Evolutionary conservation across 2,329 filamentous ascomycete species (phyloP), one percentile per base, ranked within the genome.

Genomic region (Xylariaceae sp.): DNA sequence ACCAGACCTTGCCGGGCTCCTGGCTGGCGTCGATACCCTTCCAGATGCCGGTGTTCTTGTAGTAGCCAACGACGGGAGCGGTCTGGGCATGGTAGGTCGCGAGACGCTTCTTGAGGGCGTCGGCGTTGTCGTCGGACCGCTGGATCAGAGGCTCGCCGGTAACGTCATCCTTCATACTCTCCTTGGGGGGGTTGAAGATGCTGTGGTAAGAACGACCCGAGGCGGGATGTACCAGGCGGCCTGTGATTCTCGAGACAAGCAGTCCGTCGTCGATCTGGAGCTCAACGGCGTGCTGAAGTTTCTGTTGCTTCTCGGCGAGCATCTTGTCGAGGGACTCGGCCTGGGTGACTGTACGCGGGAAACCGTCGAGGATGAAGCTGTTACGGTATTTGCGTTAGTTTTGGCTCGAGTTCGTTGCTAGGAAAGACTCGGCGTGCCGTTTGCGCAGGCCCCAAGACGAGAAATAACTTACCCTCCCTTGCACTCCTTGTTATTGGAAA

Each of bases 331-430:
- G 86, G 66, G 91, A 86, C 77, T 96, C 86, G 54, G 94, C 94
- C 74, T 99, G 94, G 51, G 89, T 84, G 45, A 99, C 92, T 51
- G 94, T 99, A 66, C 94, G 89, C 50, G 94, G 94, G 81, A 99
- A 99, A 60, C 94, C 94, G 70, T 99, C 94, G 63, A 99, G 88
- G 68, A 99, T 99, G 80, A 99, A 99, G 62, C 92, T 96, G 63
- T 17, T 50, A 15, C 39, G 36, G 39, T 51, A 51, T 49, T 63
- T 45, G 58, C 50, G 55, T 59, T 49, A 58, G 56, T 54, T 62
- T 45, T 27, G 4, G 22, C 7, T 27, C 22, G 22, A 7, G 4
- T 27, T 4, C 22, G 22, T 27, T 27, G 22, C 22, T 27, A 4
- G 4, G 22, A 27, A 7, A 7, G 7, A 27, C 22, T 27, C 22